These are phyloP conservation scores for Blastobotrys apis DNA, from an alignment of 1,139 yeast genomes.

Conservation along the genomic window DNA sequence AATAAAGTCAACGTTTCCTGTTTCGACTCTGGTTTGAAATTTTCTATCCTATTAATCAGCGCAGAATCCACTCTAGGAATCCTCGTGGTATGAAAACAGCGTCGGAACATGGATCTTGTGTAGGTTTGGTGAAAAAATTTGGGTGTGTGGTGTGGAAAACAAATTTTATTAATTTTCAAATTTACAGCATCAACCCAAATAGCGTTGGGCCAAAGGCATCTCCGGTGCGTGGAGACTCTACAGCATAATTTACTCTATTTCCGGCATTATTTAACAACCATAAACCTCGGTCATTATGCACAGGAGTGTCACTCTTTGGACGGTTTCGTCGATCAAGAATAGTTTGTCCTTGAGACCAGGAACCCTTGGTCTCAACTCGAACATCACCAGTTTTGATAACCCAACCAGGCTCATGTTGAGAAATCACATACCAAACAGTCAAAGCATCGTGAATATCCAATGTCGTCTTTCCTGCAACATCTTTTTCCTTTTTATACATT, in stretches of 20 bases:
- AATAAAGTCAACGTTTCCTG: slow-evolving; percentile 16
- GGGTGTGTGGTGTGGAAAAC: too few relatives aligned
- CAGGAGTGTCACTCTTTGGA: slow-evolving; percentile 22
- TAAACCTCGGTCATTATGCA: slow-evolving; percentile 25
- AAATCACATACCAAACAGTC: slow-evolving; percentile 33
- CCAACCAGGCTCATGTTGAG: slow-evolving; percentile 28
- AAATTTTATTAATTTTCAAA: not conserved
- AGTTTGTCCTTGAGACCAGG: slow-evolving; percentile 38
- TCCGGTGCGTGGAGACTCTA: slow-evolving; percentile 27
- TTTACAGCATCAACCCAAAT: slow-evolving; percentile 4
- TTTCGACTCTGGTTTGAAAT: not conserved
- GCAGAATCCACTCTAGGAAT: not conserved
- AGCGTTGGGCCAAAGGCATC: slow-evolving; percentile 18
- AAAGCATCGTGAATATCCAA: slow-evolving; percentile 41
- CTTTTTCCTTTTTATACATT: slow-evolving; percentile 32
- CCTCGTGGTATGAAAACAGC: slow-evolving; percentile 9
- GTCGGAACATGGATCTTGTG: slow-evolving; percentile 1
- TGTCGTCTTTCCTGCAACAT: slow-evolving; percentile 23
- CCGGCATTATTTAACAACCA: slow-evolving; percentile 32
- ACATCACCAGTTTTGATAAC: slow-evolving; percentile 31
- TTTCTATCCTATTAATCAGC: not conserved
- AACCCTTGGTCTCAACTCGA: slow-evolving; percentile 40
- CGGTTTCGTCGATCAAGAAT: slow-evolving; percentile 37
- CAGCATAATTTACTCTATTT: slow-evolving; percentile 29
- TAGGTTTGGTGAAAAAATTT: not conserved